Conservation (phyloP, 1,284 basidiomycete genomes). For the Ganoderma leucocontextum region DNA sequence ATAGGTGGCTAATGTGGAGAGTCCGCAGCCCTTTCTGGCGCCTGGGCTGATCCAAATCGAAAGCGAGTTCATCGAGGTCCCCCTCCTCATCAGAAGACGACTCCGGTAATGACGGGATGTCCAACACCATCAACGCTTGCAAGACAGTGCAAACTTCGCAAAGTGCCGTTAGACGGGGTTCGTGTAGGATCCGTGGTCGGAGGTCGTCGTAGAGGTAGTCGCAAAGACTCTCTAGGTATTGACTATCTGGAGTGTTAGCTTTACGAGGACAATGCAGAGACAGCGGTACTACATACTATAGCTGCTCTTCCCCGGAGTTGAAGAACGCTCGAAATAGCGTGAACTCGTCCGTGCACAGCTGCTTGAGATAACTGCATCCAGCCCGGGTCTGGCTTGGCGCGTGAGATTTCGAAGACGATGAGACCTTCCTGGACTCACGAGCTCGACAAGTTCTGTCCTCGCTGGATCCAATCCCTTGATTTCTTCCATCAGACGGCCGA, state of each 20-base stretch:
- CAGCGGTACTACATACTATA: slow-evolving; percentile 72
- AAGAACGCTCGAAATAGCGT: slow-evolving; percentile 87
- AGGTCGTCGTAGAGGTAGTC: slow-evolving; percentile 94
- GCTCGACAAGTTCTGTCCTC: slow-evolving; percentile 83
- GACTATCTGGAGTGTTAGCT: slow-evolving; percentile 51
- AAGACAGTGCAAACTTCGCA: slow-evolving; percentile 95
- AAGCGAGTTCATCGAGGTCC: slow-evolving; percentile 50
- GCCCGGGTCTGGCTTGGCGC: slow-evolving; percentile 70
- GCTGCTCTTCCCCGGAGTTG: slow-evolving; percentile 79
- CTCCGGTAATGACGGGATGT: slow-evolving; percentile 57
- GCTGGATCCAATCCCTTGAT: slow-evolving; percentile 83
- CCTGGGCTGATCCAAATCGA: slow-evolving; percentile 48
- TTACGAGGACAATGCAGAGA: slow-evolving; percentile 13
- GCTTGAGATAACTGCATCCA: slow-evolving; percentile 91
- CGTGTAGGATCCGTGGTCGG: slow-evolving; percentile 92
- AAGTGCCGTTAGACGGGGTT: slow-evolving; percentile 83
- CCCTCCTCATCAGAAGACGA: slow-evolving; percentile 47
- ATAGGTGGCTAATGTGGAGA: slow-evolving; percentile 75
- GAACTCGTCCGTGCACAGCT: slow-evolving; percentile 90
- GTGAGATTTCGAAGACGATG: slow-evolving; percentile 13
- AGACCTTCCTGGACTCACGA: slow-evolving; percentile 58
- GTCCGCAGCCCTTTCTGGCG: slow-evolving; percentile 52
- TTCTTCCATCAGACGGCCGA: slow-evolving; percentile 78
- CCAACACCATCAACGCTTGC: slow-evolving; percentile 92
- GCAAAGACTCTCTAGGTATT: slow-evolving; percentile 89